These are phyloP conservation scores for Serendipita indica DNA, from an alignment of 768 basidiomycete genomes.

Conservation along the genomic window DNA sequence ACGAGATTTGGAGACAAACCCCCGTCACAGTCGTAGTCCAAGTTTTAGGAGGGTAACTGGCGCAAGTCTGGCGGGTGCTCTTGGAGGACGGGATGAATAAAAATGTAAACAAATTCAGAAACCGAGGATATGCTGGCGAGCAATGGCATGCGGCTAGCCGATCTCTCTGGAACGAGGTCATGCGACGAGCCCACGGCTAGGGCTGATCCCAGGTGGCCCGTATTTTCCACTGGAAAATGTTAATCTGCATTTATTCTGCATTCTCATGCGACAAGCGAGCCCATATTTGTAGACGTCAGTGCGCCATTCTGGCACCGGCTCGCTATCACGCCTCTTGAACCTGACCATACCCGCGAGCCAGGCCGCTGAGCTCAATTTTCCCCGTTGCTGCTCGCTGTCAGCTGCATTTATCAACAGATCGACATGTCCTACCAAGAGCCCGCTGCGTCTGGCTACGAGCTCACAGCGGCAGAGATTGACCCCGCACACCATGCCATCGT, in stretches of 20 bases:
- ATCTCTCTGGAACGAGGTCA: background rate
- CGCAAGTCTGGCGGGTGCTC: too few species aligned
- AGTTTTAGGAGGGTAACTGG: too few species aligned
- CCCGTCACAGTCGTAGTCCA: too few species aligned
- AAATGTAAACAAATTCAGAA: too few species aligned
- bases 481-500: conserved; percentile 6
- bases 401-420: background rate
- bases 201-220: background rate
- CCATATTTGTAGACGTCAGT: background rate
- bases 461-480: conserved; percentile 5
- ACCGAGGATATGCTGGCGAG: too few species aligned
- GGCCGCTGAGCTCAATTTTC: background rate
- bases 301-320: background rate
- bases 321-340: background rate
- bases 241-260: background rate
- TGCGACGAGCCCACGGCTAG: background rate
- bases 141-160: background rate
- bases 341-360: too few species aligned
- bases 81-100: too few species aligned
- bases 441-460: conserved; percentile 5
- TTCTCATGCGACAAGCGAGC: too few species aligned
- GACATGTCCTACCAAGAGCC: conserved; percentile 8
- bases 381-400: background rate
- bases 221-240: background rate
- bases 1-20: too few species aligned